A percentile compares a stretch with the other conserved stretches of the same genome.
These are phyloP conservation scores for Cruciata laevipes DNA, from an alignment of 257 asterid species.

Conservation along the genomic window DNA sequence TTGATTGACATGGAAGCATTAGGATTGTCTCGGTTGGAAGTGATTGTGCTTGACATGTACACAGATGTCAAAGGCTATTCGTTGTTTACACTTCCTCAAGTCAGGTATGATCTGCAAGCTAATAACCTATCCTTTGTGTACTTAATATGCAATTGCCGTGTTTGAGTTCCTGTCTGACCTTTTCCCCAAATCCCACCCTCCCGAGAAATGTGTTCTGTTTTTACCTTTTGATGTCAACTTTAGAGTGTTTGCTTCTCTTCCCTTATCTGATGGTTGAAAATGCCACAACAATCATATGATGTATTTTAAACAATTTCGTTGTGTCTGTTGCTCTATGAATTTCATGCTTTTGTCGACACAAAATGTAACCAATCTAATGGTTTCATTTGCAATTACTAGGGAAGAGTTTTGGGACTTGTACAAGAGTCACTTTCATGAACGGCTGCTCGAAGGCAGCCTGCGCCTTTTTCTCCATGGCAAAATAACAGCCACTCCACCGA, in stretches of 20 bases:
- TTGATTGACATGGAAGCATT: conserved; percentile 78
- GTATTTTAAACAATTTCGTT: background rate
- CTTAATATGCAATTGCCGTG: background rate
- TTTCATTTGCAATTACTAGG: conserved; percentile 26
- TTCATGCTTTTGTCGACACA: background rate
- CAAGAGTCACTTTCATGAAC: conserved; percentile 56
- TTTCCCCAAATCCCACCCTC: background rate
- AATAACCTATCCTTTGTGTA: background rate
- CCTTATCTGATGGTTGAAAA: background rate
- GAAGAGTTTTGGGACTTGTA: conserved; percentile 95
- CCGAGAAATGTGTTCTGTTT: background rate
- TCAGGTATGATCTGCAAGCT: conserved; percentile 52
- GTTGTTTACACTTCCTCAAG: conserved; percentile 84
- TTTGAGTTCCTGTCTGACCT: background rate
- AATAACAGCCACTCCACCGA: conserved; percentile 25
- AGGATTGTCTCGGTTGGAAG: conserved; percentile 67
- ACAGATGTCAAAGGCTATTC: conserved; percentile 90
- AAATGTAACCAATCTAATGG: conserved; percentile 6
- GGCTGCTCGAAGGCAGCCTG: conserved; percentile 52
- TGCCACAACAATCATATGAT: background rate
- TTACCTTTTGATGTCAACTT: background rate
- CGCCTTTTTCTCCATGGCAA: conserved; percentile 67
- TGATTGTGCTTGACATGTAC: conserved; percentile 79
- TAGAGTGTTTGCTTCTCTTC: background rate
- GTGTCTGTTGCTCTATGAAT: background rate